These are phyloP conservation scores for Acarospora socialis DNA, from an alignment of 2,329 filamentous ascomycete genomes.

Conservation along the genomic window DNA sequence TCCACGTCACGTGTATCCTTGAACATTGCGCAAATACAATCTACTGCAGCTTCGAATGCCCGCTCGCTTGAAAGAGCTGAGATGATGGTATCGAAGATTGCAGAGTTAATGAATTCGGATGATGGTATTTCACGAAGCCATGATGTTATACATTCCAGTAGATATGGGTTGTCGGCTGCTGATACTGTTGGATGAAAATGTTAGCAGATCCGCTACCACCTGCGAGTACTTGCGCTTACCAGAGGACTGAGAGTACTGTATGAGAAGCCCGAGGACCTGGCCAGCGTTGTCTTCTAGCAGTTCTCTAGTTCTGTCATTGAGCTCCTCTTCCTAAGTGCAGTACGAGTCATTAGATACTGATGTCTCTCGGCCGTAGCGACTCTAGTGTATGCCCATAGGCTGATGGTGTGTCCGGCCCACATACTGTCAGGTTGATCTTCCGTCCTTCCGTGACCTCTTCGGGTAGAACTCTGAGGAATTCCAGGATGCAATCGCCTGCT, in stretches of 20 bases:
- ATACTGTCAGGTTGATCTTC: slow-evolving; percentile 97
- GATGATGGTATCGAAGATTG: slow-evolving; percentile 68
- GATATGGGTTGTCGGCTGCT: slow-evolving; percentile 71
- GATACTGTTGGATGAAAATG: slow-evolving; percentile 37
- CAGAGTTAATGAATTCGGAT: slow-evolving; percentile 67
- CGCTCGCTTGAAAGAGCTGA: slow-evolving; percentile 59
- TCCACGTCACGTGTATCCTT: slow-evolving; percentile 88
- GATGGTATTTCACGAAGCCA: slow-evolving; percentile 92
- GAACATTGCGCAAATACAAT: slow-evolving; percentile 85
- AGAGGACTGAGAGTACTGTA: slow-evolving; percentile 84
- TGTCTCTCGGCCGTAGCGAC: slow-evolving; percentile 20
- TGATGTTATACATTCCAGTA: slow-evolving; percentile 90
- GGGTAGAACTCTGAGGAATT: slow-evolving; percentile 90
- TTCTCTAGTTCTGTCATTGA: slow-evolving; percentile 71
- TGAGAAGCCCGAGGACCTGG: slow-evolving; percentile 73
- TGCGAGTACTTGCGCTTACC: slow-evolving; percentile 34
- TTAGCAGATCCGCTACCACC: slow-evolving; percentile 2
- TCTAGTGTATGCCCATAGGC: slow-evolving; percentile 26
- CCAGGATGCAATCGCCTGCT: slow-evolving; percentile 64
- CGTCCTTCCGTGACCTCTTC: slow-evolving; percentile 98
- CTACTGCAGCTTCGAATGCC: slow-evolving; percentile 76
- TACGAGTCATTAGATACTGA: slow-evolving; percentile 36
- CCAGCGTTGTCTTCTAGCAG: slow-evolving; percentile 80
- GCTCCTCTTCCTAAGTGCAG: slow-evolving; percentile 75
- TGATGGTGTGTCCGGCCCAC: slow-evolving; percentile 46